Evolutionary conservation across 441 rosid genomes (phyloP).

Genomic region (Melianthus villosus): DNA sequence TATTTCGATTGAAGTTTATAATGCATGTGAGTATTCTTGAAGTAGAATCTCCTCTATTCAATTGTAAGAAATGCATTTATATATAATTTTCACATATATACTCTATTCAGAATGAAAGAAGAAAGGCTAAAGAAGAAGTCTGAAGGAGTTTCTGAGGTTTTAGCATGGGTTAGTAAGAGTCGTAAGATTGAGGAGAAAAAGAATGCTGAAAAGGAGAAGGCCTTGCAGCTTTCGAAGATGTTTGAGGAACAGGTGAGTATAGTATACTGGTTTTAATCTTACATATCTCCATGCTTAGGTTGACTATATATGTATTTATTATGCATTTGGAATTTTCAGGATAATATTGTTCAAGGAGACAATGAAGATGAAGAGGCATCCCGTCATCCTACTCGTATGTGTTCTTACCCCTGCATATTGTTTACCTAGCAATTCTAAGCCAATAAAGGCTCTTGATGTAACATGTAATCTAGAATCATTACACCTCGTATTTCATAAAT

Average conservation of each 20-base stretch:
- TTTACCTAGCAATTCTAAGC: background rate
- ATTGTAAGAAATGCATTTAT: background rate
- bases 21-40: slow-evolving; percentile 1
- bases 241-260: slow-evolving; percentile 81
- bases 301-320: slow-evolving; percentile 5
- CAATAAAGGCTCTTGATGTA: background rate
- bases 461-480: background rate
- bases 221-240: slow-evolving; percentile 53
- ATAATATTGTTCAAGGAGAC: slow-evolving; percentile 51
- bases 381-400: slow-evolving; percentile 25
- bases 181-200: slow-evolving; percentile 62
- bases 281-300: slow-evolving; percentile 5
- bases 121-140: slow-evolving; percentile 51
- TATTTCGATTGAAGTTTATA: too few species aligned
- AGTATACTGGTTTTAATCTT: too few species aligned
- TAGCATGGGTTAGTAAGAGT: slow-evolving; percentile 59
- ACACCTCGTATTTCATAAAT: background rate
- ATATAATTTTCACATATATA: slow-evolving; percentile 3
- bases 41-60: background rate
- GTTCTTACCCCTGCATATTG: slow-evolving; percentile 10
- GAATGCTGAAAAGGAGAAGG: slow-evolving; percentile 64
- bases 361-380: slow-evolving; percentile 54
- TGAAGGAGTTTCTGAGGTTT: slow-evolving; percentile 50
- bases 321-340: slow-evolving; percentile 27
- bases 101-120: slow-evolving; percentile 56